Evolutionary conservation across 495 filamentous ascomycete genomes (phyloP).

Genomic region (Neurospora sp.): DNA sequence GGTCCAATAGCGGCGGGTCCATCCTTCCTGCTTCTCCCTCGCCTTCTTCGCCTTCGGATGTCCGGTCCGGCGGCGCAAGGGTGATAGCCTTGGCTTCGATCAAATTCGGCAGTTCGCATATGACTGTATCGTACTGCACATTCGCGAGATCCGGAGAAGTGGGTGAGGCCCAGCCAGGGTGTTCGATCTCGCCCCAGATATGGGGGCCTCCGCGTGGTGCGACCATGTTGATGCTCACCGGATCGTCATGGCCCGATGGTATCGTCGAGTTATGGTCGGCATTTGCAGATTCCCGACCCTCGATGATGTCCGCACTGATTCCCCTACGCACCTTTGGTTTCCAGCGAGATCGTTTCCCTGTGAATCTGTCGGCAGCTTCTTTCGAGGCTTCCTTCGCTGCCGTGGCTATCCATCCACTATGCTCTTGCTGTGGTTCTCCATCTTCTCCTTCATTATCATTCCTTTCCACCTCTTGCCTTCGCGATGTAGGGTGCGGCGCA

Average conservation of each 20-base stretch:
- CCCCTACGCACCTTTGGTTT: constrained; percentile 2
- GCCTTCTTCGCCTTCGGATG: constrained; percentile 16
- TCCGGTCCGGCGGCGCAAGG: constrained; percentile 56
- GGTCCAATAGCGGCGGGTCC: constrained; percentile 33
- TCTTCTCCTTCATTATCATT: neutral
- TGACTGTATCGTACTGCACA: constrained; percentile 70
- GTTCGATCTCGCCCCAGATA: constrained; percentile 70
- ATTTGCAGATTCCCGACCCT: neutral
- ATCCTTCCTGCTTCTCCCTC: neutral
- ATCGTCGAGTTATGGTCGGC: constrained; percentile 12
- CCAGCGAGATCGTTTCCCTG: neutral
- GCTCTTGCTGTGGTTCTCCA: neutral
- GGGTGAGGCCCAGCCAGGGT: constrained; percentile 85
- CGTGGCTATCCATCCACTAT: neutral
- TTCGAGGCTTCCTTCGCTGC: neutral
- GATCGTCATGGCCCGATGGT: neutral
- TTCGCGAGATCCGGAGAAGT: constrained; percentile 61
- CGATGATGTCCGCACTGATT: neutral
- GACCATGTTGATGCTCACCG: constrained; percentile 7
- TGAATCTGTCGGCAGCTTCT: neutral
- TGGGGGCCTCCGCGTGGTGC: constrained; percentile 21
- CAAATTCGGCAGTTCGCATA: constrained; percentile 78
- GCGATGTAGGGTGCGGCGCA: neutral
- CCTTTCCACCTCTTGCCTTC: neutral
- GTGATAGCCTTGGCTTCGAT: constrained; percentile 90